A percentile compares a stretch with the other conserved stretches of the same genome.
Evolutionary conservation across 139 green algal genomes (phyloP).

Genomic region (Closterium sp.): DNA sequence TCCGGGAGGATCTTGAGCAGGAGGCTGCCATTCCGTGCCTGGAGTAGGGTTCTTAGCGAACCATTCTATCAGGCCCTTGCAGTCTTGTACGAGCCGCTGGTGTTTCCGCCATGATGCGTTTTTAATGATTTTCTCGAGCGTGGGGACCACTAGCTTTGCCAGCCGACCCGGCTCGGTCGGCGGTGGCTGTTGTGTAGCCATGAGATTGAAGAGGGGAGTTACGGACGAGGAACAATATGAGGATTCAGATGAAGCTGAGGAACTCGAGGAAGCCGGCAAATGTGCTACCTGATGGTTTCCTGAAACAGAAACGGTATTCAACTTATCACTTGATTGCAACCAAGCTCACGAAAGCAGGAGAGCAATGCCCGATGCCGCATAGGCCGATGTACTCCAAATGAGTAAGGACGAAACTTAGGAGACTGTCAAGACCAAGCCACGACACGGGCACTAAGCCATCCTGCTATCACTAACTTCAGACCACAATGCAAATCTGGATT

Average conservation of each 20-base stretch:
- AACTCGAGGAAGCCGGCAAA: background rate
- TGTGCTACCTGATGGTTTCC: background rate
- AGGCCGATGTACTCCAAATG: background rate
- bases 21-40: background rate
- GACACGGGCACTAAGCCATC: background rate
- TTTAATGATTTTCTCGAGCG: slow-evolving; percentile 48
- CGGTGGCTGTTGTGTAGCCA: background rate
- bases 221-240: background rate
- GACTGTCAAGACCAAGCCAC: background rate
- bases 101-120: slow-evolving; percentile 49
- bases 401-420: background rate
- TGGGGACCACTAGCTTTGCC: slow-evolving; percentile 40
- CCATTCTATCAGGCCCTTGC: slow-evolving; percentile 46
- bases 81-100: slow-evolving; percentile 38
- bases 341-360: background rate
- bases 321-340: too few relatives aligned
- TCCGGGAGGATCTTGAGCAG: background rate
- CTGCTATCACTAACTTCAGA: background rate
- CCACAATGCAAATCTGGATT: background rate
- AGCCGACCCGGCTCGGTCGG: slow-evolving; percentile 25
- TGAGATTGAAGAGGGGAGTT: background rate
- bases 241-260: too few relatives aligned
- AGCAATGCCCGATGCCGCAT: background rate
- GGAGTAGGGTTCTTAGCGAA: slow-evolving; percentile 11
- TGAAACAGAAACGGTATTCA: background rate